Conservation (phyloP, 1,284 basidiomycete genomes). For the Peniophora sp. region DNA sequence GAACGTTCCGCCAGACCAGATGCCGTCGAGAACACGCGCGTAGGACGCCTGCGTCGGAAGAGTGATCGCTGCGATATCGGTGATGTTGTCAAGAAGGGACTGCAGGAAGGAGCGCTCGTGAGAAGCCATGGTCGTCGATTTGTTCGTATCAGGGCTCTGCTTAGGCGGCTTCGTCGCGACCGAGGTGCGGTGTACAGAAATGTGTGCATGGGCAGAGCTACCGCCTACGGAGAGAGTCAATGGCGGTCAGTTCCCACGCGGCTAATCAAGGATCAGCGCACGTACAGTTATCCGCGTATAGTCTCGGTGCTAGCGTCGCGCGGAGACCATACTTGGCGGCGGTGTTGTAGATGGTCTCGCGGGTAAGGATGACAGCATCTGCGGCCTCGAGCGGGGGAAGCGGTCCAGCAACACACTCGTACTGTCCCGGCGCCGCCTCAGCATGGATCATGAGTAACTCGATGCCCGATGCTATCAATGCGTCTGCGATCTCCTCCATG, state of each 20-base stretch:
- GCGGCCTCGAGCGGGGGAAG: conserved; percentile 56
- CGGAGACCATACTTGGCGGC: conserved; percentile 54
- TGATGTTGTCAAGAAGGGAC: conserved; percentile 44
- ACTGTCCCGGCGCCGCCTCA: conserved; percentile 69
- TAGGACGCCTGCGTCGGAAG: conserved; percentile 57
- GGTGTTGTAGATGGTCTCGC: conserved; percentile 59
- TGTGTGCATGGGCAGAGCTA: conserved; percentile 52
- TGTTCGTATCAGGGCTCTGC: conserved; percentile 10
- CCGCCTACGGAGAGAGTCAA: conserved; percentile 31
- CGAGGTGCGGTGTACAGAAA: conserved; percentile 40
- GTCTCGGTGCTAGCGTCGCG: conserved; percentile 58
- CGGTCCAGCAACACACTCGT: conserved; percentile 62
- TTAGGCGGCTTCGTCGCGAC: conserved; percentile 1
- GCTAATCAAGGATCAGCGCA: background rate
- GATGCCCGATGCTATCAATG: conserved; percentile 35
- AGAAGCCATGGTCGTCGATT: conserved; percentile 17
- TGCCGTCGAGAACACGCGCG: conserved; percentile 51
- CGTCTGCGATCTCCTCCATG: conserved; percentile 46
- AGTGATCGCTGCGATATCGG: conserved; percentile 46
- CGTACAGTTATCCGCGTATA: conserved; percentile 37
- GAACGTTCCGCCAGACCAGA: conserved; percentile 66
- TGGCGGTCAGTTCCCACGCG: background rate
- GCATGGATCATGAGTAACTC: conserved; percentile 48
- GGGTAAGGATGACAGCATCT: conserved; percentile 58
- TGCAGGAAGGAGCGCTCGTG: conserved; percentile 28